Conservation (phyloP, 768 basidiomycete species). For the Cubamyces lactineus region DNA sequence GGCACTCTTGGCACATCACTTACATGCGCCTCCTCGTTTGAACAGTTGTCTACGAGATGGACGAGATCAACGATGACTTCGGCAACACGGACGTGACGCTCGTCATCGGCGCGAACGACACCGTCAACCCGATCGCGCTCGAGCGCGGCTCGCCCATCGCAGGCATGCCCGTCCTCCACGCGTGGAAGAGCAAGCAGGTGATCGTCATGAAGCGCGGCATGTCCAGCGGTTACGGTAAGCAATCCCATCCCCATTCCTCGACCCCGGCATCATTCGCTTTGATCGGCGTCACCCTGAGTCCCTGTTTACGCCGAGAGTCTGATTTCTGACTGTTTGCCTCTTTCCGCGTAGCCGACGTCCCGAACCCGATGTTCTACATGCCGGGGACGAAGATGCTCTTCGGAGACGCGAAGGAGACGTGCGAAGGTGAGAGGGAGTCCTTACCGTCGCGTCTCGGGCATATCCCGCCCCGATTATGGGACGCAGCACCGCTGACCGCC, state of each 20-base stretch:
- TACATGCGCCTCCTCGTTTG: neutral
- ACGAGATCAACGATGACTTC: conserved; percentile 94
- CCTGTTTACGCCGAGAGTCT: neutral
- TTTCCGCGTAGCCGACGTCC: conserved; percentile 70
- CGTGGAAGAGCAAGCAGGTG: conserved; percentile 92
- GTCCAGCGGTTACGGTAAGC: conserved; percentile 81
- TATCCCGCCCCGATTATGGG: neutral
- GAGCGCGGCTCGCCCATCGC: conserved; percentile 88
- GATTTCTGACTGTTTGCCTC: neutral
- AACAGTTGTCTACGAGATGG: conserved; percentile 88
- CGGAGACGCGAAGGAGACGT: conserved; percentile 89
- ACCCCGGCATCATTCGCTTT: conserved; percentile 6
- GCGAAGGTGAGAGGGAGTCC: conserved; percentile 59
- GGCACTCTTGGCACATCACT: neutral
- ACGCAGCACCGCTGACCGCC: neutral
- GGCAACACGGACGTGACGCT: conserved; percentile 86
- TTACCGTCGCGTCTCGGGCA: no score
- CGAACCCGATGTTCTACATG: conserved; percentile 95
- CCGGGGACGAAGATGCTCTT: conserved; percentile 89
- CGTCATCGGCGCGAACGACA: conserved; percentile 92
- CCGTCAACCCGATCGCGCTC: conserved; percentile 88
- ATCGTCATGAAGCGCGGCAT: conserved; percentile 93
- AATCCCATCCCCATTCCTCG: neutral
- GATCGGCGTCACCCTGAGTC: no score
- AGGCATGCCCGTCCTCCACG: conserved; percentile 91